A percentile compares a stretch with the other conserved stretches of the same genome.
Evolutionary conservation across 2,329 filamentous ascomycete species (phyloP).

Genomic region (Aureobasidium sp.): DNA sequence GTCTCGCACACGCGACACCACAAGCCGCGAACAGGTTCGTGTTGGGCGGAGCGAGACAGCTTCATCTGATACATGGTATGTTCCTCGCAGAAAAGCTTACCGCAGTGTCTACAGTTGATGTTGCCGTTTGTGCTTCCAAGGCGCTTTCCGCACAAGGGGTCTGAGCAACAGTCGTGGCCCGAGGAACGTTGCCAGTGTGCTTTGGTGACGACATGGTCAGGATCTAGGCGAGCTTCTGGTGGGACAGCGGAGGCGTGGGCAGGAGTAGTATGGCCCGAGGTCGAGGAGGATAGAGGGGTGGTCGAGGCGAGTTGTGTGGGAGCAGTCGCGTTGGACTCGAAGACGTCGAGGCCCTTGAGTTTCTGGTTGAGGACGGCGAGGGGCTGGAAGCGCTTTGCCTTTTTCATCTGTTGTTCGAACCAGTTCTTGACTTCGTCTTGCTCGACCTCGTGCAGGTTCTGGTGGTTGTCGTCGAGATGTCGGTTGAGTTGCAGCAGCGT

Average conservation of each 20-base stretch:
- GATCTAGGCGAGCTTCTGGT: constrained; percentile 50
- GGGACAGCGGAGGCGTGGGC: constrained; percentile 26
- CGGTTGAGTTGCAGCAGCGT: constrained; percentile 34
- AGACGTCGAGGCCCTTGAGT: constrained; percentile 83
- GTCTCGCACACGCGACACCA: constrained; percentile 98
- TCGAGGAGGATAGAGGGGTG: constrained; percentile 27
- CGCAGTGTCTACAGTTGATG: constrained; percentile 91
- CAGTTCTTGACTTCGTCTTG: constrained; percentile 95
- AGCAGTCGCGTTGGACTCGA: constrained; percentile 68
- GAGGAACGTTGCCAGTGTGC: constrained; percentile 81
- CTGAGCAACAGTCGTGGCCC: constrained; percentile 72
- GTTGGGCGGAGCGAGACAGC: constrained; percentile 76
- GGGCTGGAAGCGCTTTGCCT: constrained; percentile 88
- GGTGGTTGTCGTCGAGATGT: constrained; percentile 81
- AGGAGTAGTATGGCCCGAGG: constrained; percentile 24
- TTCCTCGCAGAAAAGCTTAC: constrained; percentile 88
- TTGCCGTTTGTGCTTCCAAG: constrained; percentile 73
- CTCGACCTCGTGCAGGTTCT: constrained; percentile 78
- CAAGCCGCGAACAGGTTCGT: constrained; percentile 81
- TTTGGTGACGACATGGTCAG: constrained; percentile 82
- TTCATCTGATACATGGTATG: constrained; percentile 99
- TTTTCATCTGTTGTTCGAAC: constrained; percentile 91
- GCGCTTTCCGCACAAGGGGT: constrained; percentile 75
- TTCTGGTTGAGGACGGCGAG: constrained; percentile 90
- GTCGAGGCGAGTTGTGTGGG: constrained; percentile 31